phyloP scores from a whole-genome alignment of 306 rosid species.

The Mucuna pruriens region DNA sequence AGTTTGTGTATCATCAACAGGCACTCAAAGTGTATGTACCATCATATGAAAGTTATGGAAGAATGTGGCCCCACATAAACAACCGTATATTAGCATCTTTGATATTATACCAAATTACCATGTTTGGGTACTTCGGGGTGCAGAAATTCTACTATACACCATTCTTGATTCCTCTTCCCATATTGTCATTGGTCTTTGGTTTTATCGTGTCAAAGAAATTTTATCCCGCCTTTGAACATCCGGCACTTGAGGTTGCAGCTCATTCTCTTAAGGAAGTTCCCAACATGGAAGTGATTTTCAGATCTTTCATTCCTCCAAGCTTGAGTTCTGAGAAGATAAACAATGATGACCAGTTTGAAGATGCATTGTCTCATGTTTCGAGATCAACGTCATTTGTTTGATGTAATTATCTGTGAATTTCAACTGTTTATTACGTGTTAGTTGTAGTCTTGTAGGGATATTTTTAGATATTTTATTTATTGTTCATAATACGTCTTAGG shows the following conservation, averaged over 20 bases:
- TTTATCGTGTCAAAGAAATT: conserved; percentile 63
- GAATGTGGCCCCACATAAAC: conserved; percentile 91
- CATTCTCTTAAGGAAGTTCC: conserved; percentile 60
- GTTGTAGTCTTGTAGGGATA: conserved; percentile 28
- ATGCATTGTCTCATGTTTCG: conserved; percentile 73
- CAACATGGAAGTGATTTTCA: conserved; percentile 69
- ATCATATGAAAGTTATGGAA: conserved; percentile 87
- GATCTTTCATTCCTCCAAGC: conserved; percentile 76
- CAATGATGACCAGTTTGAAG: conserved; percentile 71
- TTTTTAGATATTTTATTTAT: conserved; percentile 33
- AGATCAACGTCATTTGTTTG: conserved; percentile 60
- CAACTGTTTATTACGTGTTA: conserved; percentile 16
- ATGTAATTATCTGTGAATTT: conserved; percentile 30
- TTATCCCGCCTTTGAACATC: conserved; percentile 61
- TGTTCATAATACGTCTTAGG: conserved; percentile 51
- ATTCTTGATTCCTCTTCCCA: conserved; percentile 64
- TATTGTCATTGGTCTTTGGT: conserved; percentile 60
- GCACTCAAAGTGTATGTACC: conserved; percentile 92
- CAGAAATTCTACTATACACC: conserved; percentile 62
- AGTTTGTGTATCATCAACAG: conserved; percentile 50
- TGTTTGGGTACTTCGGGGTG: conserved; percentile 77
- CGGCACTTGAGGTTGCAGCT: conserved; percentile 68
- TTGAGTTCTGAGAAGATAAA: conserved; percentile 72
- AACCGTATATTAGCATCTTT: conserved; percentile 75
- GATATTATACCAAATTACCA: conserved; percentile 76